Base-by-base conservation (phyloP, 768 basidiomycete genomes). In the Kwoniella bestiolae region DNA sequence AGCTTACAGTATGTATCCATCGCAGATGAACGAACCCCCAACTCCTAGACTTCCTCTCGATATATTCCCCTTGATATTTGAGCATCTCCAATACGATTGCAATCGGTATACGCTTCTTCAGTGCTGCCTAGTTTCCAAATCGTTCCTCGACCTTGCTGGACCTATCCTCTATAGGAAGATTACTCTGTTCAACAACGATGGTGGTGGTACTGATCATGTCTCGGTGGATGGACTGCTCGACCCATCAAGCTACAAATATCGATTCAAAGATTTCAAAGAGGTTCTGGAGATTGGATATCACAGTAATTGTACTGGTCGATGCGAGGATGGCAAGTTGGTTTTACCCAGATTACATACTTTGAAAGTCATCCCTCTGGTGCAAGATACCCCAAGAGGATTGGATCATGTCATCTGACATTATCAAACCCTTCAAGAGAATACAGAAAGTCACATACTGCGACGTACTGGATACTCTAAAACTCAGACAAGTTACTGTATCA, bases 11-110 rank as follows among this genome's bases (percentile, higher is more conserved):
- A n/a, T n/a, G n/a, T n/a, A n/a, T n/a, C n/a, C n/a, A n/a, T n/a
- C n/a, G n/a, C n/a, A n/a, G n/a, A n/a, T n/a, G n/a, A n/a, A n/a
- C n/a, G n/a, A n/a, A n/a, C n/a, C n/a, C n/a, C n/a, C n/a, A n/a
- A n/a, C n/a, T n/a, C n/a, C n/a, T n/a, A n/a, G n/a, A n/a, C 47
- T 52, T 26, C 50, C 50, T 18, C 6, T 52, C 8, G 53, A 55
- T 14, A 55, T 55, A 4, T n/a, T 55, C 9, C 18, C 31, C 4
- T 32, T 32, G 9, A 16, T 55, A 26, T 23, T 55, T 18, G 29
- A 55, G n/a, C 46, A 47, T 9, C n/a, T 47, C 8, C 6, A 5
- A 12, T 25, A 53, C 31, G 51, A 53, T 21, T n/a, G n/a, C n/a
- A n/a, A n/a, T n/a, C 51, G 23, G n/a, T 26, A 32, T 28, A 32